Evolutionary conservation across 2,329 filamentous ascomycete genomes (phyloP), one percentile per base, ranked within the genome.

Genomic region (Aureobasidium melanogenum): DNA sequence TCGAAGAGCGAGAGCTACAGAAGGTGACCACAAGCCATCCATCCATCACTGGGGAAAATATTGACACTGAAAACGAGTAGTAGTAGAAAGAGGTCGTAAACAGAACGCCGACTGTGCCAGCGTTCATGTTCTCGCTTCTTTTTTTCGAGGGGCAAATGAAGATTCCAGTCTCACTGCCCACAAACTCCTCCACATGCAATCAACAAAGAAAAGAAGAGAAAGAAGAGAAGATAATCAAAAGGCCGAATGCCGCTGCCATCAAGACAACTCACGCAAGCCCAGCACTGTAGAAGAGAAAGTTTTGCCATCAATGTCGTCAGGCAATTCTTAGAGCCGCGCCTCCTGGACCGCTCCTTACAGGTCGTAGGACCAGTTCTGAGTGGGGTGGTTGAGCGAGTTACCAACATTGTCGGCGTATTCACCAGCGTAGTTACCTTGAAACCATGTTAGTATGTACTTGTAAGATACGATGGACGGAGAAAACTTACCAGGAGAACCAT

Each of bases 401-500:
- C 71, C 68, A 28, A 87, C 79, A 66, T 87, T 84, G 48, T 68
- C 67, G 55, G 65, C 79, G 67, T 84, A 87, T 67, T 80, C 72
- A 63, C 77, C 78, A 15, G 67, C 75, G 59, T 80, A 77, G 75
- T 87, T 87, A 55, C 83, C 82, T 80, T 65, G 8, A 56, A 15
- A 24, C 51, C 26, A 32, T 17, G 67, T 75, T 64, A 74, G 70
- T 34, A 67, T 46, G 8, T 5, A 41, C 26, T 54, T 41, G 61
- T 47, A 10, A 19, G 2, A n/a, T 12, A 30, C 58, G 43, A 24
- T 38, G 28, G 14, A 36, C 28, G 1, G 43, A 30, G 74, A 22
- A 19, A 17, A 60, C 84, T 74, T 84, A 89, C 89, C 91, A 65
- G 84, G 77, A 64, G 85, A 81, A 66, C 77, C 78, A 79, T 96